These are phyloP conservation scores for Arabis alpina DNA, from an alignment of 345 rosid species.

Conservation along the genomic window DNA sequence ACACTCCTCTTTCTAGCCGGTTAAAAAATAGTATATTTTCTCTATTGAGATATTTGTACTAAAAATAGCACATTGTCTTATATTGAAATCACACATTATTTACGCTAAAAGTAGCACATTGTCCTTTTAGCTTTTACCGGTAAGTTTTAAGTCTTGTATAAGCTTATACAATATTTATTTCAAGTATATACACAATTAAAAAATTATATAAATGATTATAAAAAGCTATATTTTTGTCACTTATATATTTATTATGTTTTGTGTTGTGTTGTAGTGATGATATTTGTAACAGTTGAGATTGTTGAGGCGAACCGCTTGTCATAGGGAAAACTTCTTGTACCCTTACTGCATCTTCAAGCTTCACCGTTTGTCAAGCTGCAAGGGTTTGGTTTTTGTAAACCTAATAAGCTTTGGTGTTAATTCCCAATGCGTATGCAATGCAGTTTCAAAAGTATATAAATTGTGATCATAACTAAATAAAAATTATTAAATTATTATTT, in stretches of 20 bases:
- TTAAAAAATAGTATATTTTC: no score
- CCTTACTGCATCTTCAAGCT: background rate
- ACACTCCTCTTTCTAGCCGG: no score
- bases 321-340: background rate
- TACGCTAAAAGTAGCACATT: no score
- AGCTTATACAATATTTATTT: no score
- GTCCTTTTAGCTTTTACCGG: no score
- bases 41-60: no score
- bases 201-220: no score
- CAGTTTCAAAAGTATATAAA: background rate
- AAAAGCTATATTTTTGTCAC: background rate
- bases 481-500: background rate
- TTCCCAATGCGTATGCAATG: conserved; percentile 15
- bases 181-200: no score
- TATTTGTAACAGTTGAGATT: conserved; percentile 4
- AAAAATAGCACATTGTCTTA: no score
- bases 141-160: no score
- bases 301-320: conserved; percentile 20
- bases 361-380: background rate
- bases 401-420: conserved; percentile 10
- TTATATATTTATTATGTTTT: background rate
- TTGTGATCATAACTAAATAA: background rate
- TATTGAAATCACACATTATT: no score
- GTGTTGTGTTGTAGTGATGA: conserved; percentile 32
- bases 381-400: conserved; percentile 11